phyloP scores from a whole-genome alignment of 208 protist genomes.

The Vickermania spadyakhi region DNA sequence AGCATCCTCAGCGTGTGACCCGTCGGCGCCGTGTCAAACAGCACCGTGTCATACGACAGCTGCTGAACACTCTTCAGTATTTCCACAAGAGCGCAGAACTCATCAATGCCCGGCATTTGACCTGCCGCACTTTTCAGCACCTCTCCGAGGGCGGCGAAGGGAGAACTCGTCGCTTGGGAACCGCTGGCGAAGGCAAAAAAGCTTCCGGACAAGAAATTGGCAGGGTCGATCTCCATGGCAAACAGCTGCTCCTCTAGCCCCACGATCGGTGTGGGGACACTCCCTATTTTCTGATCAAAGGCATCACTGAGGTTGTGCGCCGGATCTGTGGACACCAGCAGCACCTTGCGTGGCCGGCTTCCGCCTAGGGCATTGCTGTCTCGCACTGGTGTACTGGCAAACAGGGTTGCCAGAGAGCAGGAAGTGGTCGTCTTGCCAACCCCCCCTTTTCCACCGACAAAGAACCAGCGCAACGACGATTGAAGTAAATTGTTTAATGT shows the following conservation, averaged over 20 bases:
- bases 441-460: slow-evolving; percentile 97
- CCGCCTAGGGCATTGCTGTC: slow-evolving; percentile 9
- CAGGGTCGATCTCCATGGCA: slow-evolving; percentile 92
- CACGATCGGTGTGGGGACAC: slow-evolving; percentile 79
- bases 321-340: slow-evolving; percentile 98
- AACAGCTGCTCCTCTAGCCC: slow-evolving; percentile 82
- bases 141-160: slow-evolving; percentile 17
- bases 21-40: slow-evolving; percentile 99
- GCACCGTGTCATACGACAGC: slow-evolving; percentile 89
- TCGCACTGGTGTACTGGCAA: slow-evolving; percentile 72
- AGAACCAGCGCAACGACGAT: slow-evolving; percentile 61
- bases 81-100: slow-evolving; percentile 95
- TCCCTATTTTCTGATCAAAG: slow-evolving; percentile 93
- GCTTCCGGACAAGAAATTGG: background rate
- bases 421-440: slow-evolving; percentile 97
- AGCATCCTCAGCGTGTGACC: slow-evolving; percentile 97
- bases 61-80: slow-evolving; percentile 87
- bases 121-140: slow-evolving; percentile 46
- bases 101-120: slow-evolving; percentile 96
- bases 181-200: slow-evolving; percentile 12
- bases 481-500: slow-evolving; percentile 31
- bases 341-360: slow-evolving; percentile 56
- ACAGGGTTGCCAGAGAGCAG: slow-evolving; percentile 85
- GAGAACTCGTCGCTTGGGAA: background rate
- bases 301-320: slow-evolving; percentile 98